phyloP scores from a whole-genome alignment of 2,329 filamentous ascomycete genomes.

The Ophiocordyceps camponoti-rufipedis region DNA sequence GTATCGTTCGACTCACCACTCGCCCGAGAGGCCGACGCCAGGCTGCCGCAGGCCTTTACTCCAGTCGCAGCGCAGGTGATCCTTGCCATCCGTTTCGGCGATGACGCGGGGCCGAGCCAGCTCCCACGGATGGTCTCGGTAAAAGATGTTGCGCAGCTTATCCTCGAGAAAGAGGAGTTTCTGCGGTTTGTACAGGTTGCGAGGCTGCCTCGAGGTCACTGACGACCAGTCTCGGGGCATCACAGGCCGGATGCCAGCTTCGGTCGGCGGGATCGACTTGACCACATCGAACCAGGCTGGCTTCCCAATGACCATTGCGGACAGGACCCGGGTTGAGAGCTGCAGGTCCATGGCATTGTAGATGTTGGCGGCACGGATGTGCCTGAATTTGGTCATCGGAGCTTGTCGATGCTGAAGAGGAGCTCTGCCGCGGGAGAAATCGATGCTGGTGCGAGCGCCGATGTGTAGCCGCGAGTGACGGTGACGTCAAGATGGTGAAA shows the following conservation, averaged over 20 bases:
- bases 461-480: too few relatives aligned
- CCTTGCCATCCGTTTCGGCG: slow-evolving; percentile 71
- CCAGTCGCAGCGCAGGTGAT: slow-evolving; percentile 64
- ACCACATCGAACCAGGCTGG: slow-evolving; percentile 34
- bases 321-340: slow-evolving; percentile 21
- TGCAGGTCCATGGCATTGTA: slow-evolving; percentile 25
- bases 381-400: slow-evolving; percentile 2
- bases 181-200: slow-evolving; percentile 65
- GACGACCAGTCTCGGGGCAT: slow-evolving; percentile 25
- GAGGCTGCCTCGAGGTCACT: slow-evolving; percentile 35
- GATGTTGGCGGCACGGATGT: slow-evolving; percentile 27
- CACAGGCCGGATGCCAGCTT: slow-evolving; percentile 35
- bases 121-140: slow-evolving; percentile 92
- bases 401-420: background rate
- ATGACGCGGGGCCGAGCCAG: slow-evolving; percentile 73
- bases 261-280: slow-evolving; percentile 35
- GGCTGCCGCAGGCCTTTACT: slow-evolving; percentile 53
- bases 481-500: too few relatives aligned
- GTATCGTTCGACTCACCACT: slow-evolving; percentile 40
- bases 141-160: slow-evolving; percentile 62
- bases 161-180: slow-evolving; percentile 71
- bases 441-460: background rate
- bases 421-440: background rate
- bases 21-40: slow-evolving; percentile 62
- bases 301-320: slow-evolving; percentile 12